Conservation (phyloP, 306 rosid genomes). For the Lathyrus tuberosus region DNA sequence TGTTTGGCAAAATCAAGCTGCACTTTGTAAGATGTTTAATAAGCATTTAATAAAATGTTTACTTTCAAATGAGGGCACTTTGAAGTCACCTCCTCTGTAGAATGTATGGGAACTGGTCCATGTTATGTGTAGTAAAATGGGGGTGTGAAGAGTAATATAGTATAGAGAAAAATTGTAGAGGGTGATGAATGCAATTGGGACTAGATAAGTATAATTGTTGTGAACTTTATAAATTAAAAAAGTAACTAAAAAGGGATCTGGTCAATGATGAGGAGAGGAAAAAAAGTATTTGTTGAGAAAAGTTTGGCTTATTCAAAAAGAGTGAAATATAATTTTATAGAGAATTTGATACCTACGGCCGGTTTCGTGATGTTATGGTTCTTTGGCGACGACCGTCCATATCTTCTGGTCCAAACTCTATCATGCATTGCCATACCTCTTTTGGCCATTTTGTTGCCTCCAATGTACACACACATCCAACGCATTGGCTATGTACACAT, state of each 20-base stretch:
- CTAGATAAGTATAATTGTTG: conserved; percentile 32
- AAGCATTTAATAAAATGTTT: conserved; percentile 40
- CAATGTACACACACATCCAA: too few relatives aligned
- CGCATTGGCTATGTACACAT: too few relatives aligned
- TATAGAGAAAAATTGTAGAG: too few relatives aligned
- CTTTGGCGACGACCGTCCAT: too few relatives aligned
- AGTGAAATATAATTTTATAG: background rate
- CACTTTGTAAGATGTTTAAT: too few relatives aligned
- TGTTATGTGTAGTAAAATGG: conserved; percentile 1
- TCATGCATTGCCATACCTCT: too few relatives aligned
- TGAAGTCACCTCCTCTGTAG: conserved; percentile 37
- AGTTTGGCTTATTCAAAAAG: conserved; percentile 37
- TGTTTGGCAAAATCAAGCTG: too few relatives aligned
- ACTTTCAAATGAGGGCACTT: conserved; percentile 23
- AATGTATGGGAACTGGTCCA: conserved; percentile 42
- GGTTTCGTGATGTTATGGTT: conserved; percentile 58
- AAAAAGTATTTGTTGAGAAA: conserved; percentile 25
- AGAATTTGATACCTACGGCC: conserved; percentile 44
- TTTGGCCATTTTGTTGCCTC: too few relatives aligned
- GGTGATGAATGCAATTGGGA: background rate
- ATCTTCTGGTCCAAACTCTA: too few relatives aligned
- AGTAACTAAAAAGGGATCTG: conserved; percentile 36
- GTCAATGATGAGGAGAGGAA: conserved; percentile 46
- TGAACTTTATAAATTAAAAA: background rate
- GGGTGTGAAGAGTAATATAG: too few relatives aligned